Conservation (phyloP, 768 basidiomycete species). For the Tricholoma flavovirens region DNA sequence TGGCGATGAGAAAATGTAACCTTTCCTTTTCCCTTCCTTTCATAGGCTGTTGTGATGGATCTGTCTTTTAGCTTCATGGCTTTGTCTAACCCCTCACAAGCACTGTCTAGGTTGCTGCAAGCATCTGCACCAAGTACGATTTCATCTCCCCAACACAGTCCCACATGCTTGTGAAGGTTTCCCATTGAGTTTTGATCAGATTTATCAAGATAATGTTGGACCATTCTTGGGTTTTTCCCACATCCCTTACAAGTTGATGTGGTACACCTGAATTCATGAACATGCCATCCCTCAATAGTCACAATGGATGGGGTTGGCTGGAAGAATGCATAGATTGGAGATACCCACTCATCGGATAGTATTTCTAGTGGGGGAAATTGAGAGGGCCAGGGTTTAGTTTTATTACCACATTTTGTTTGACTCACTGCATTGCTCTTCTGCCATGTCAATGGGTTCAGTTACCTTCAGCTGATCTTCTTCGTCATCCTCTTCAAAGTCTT, state of each 20-base stretch:
- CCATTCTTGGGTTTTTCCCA: not conserved
- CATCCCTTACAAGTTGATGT: constrained; percentile 15
- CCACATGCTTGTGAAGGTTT: constrained; percentile 23
- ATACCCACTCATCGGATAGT: too few species aligned
- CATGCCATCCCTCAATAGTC: constrained; percentile 10
- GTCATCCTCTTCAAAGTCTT: too few species aligned
- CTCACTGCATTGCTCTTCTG: not conserved
- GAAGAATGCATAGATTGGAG: not conserved
- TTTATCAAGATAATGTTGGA: constrained; percentile 24
- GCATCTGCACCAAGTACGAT: constrained; percentile 13
- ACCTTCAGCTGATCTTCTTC: not conserved
- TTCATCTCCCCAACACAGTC: constrained; percentile 25
- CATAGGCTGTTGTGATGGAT: constrained; percentile 24
- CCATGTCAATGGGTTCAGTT: not conserved
- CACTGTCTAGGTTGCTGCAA: constrained; percentile 5
- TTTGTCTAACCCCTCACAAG: constrained; percentile 2
- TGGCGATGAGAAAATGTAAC: constrained; percentile 24
- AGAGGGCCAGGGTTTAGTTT: too few species aligned
- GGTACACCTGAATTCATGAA: constrained; percentile 24
- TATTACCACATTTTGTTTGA: too few species aligned
- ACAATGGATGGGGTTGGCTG: too few species aligned
- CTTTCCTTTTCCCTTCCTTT: constrained; percentile 21
- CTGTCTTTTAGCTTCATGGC: constrained; percentile 8
- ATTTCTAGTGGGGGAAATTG: too few species aligned
- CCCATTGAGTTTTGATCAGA: too few species aligned